Evolutionary conservation across 345 rosid genomes (phyloP), one percentile per base, ranked within the genome.

Genomic region (Trapa incisa): DNA sequence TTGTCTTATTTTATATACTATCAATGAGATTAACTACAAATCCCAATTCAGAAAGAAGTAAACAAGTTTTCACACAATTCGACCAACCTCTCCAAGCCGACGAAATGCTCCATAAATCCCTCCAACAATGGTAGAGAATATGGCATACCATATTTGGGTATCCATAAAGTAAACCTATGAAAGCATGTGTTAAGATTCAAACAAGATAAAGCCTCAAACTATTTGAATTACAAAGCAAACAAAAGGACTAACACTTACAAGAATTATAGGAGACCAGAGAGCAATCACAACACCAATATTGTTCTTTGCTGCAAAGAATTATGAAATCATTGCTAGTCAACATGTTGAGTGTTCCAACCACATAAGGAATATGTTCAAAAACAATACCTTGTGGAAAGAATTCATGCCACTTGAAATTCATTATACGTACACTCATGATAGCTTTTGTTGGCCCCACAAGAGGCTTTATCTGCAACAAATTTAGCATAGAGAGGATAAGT

Each of bases 131-230:
- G 98, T 95, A 64, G 98, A 95, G 75, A 85, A 95, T 84, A 95
- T 95, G 61, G 99, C 99, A 83, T 95, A 95, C 99, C 99, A 95
- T 57, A 95, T 95, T 80, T 95, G 99, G 67, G 98, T 74, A 80
- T 95, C 99, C 99, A 95, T 95, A 68, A 95, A 95, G 78, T 95
- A 95, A 29, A 95, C 99, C 99, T 95, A 72, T 37, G 14, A 45
- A 64, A 16, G 14, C 32, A 65, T 56, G 37, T 14, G 37, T 64
- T 47, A 10, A 53, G 12, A 56, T 58, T 58, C 65, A 70, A 65
- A 69, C 16, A 48, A 3, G n/a, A 52, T 47, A 61, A 47, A 67
- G 16, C 16, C 16, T 32, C 33, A 63, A 57, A 36, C 42, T 42
- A 63, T 41, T 22, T 16, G 35, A n/a, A 37, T 37, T 22, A 29